phyloP scores from a whole-genome alignment of 1,139 yeast species.

The Ogataea hybrid region DNA sequence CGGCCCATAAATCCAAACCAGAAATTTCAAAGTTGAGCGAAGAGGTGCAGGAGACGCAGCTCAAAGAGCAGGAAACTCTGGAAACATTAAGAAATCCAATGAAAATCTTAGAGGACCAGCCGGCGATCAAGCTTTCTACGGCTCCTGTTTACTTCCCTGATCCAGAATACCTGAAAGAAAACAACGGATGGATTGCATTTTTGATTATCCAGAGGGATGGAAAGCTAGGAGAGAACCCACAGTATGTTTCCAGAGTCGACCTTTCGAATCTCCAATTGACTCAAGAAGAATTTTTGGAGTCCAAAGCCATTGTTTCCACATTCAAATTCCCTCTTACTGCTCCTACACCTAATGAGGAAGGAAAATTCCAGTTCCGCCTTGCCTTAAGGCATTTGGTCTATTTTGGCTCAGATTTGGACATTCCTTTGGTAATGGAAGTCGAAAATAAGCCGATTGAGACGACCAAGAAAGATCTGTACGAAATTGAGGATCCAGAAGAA shows the following conservation, averaged over 20 bases:
- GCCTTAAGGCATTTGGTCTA: conserved; percentile 63
- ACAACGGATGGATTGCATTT: conserved; percentile 61
- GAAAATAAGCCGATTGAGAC: conserved; percentile 46
- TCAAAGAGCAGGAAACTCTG: conserved; percentile 52
- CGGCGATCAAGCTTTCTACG: conserved; percentile 54
- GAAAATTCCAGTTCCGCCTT: conserved; percentile 63
- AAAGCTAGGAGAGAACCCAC: conserved; percentile 71
- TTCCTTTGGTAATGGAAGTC: conserved; percentile 63
- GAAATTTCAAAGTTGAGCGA: conserved; percentile 39
- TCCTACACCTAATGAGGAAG: conserved; percentile 69
- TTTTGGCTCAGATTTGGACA: conserved; percentile 69
- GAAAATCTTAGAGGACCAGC: conserved; percentile 61
- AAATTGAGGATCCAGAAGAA: conserved; percentile 64
- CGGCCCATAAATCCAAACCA: conserved; percentile 59
- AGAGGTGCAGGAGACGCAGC: conserved; percentile 34
- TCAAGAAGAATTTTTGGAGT: conserved; percentile 47
- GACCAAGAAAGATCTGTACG: conserved; percentile 43
- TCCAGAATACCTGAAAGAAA: conserved; percentile 35
- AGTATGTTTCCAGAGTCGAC: conserved; percentile 51
- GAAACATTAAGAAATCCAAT: conserved; percentile 74
- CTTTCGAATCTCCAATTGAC: conserved; percentile 54
- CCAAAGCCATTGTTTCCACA: conserved; percentile 58
- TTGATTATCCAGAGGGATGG: conserved; percentile 72
- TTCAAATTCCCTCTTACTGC: conserved; percentile 69
- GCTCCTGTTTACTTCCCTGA: conserved; percentile 76